phyloP scores from a whole-genome alignment of 805 yeast genomes.

The Yamadazyma akitaensis region DNA sequence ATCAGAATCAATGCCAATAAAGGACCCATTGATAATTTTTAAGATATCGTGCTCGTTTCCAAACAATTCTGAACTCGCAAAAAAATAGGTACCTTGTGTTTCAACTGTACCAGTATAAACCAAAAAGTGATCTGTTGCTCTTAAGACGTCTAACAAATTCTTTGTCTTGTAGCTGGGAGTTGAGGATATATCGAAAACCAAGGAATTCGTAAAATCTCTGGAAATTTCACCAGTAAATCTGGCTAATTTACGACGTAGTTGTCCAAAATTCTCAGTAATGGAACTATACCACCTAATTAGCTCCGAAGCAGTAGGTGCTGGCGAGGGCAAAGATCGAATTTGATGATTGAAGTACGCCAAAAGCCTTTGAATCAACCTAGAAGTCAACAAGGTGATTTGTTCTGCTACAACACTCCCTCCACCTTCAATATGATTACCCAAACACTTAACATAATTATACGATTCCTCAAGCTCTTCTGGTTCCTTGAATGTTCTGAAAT shows the following conservation, averaged over 20 bases:
- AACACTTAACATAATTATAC: slow-evolving; percentile 72
- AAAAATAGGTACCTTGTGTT: slow-evolving; percentile 70
- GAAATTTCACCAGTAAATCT: slow-evolving; percentile 70
- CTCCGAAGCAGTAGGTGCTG: slow-evolving; percentile 30
- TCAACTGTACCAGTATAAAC: slow-evolving; percentile 72
- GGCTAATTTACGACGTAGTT: slow-evolving; percentile 74
- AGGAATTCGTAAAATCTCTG: slow-evolving; percentile 70
- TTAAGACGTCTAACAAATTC: slow-evolving; percentile 53
- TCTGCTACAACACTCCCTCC: slow-evolving; percentile 81
- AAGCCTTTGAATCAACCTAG: slow-evolving; percentile 65
- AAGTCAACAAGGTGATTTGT: slow-evolving; percentile 63
- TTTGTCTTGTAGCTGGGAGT: slow-evolving; percentile 44
- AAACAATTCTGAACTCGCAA: slow-evolving; percentile 63
- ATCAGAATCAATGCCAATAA: slow-evolving; percentile 34
- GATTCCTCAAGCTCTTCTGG: slow-evolving; percentile 85
- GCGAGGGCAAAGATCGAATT: slow-evolving; percentile 55
- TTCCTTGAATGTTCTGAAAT: slow-evolving; percentile 82
- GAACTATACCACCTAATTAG: slow-evolving; percentile 62
- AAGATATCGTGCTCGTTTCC: slow-evolving; percentile 38
- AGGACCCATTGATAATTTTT: slow-evolving; percentile 38
- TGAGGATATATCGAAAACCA: slow-evolving; percentile 50
- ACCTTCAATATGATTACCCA: slow-evolving; percentile 76
- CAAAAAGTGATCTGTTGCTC: slow-evolving; percentile 68
- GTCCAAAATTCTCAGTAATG: slow-evolving; percentile 68
- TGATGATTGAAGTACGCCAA: slow-evolving; percentile 71